A percentile compares a stretch with the other conserved stretches of the same genome.
Conservation (phyloP, 805 yeast genomes). For the Torulaspora maleeae region DNA sequence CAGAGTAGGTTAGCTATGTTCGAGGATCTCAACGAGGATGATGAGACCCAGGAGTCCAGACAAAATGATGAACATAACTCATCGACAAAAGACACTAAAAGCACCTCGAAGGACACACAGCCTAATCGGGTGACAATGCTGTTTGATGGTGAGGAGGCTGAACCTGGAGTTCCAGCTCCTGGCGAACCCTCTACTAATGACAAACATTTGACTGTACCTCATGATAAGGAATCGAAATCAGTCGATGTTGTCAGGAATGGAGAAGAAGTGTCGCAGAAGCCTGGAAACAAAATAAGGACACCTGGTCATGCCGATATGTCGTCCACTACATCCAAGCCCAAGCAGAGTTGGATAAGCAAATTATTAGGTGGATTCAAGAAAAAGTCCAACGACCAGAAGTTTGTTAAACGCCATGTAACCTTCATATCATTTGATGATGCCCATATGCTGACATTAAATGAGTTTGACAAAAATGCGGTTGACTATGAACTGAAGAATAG, state of each 20-base stretch:
- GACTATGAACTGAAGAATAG: slow-evolving; percentile 24
- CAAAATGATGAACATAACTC: not conserved
- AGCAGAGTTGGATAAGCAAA: slow-evolving; percentile 28
- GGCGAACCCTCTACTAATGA: not conserved
- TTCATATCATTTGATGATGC: slow-evolving; percentile 30
- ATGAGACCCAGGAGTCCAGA: slow-evolving; percentile 1
- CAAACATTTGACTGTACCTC: not conserved
- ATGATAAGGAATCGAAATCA: not conserved
- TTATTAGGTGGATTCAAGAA: slow-evolving; percentile 22
- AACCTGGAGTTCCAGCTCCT: not conserved
- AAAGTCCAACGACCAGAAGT: slow-evolving; percentile 6
- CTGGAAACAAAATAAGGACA: not conserved
- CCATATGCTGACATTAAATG: slow-evolving; percentile 26
- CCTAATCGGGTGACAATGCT: slow-evolving; percentile 31
- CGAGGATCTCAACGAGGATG: slow-evolving; percentile 32
- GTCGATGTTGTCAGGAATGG: not conserved
- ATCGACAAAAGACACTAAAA: slow-evolving; percentile 3
- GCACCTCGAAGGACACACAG: slow-evolving; percentile 7
- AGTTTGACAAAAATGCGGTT: slow-evolving; percentile 27
- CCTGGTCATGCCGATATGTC: not conserved
- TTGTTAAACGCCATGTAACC: slow-evolving; percentile 23
- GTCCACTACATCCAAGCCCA: not conserved
- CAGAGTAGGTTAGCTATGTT: slow-evolving; percentile 30
- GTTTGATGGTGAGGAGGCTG: slow-evolving; percentile 21
- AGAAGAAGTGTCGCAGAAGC: not conserved